Evolutionary conservation across 169 alveolate genomes (phyloP), one percentile per base, ranked within the genome.

Genomic region (Cryptosporidium xiaoi): DNA sequence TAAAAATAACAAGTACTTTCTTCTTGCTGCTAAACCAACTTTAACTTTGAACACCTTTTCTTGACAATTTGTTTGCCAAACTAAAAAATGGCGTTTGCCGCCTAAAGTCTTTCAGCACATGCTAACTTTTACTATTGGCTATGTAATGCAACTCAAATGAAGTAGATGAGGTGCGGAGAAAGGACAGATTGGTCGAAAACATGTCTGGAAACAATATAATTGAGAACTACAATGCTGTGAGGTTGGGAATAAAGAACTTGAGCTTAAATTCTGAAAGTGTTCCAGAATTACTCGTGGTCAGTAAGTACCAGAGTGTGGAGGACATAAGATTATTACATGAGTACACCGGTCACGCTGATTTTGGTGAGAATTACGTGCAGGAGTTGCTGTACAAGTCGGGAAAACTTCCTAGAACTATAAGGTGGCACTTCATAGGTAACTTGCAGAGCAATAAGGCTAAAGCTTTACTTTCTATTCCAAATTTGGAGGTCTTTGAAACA

Each of bases 401-500:
- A 5, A 51, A 66, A 40, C 91, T 97, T 13, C 97, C 97, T 51
- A 68, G 85, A 29, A 96, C 96, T 64, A 96, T 97, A 33, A 92
- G 92, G 83, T 97, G 99, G 99, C 98, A 96, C 90, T 96, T 96
- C 85, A 95, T 97, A 36, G 99, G 99, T 10, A 97, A 96, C 84
- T 65, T 97, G 18, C 97, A 97, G 91, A 92, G 97, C 27, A 97
- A 97, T 82, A 97, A 97, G 91, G 96, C 93, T 10, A 95, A 93
- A 64, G 71, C 93, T 82, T 90, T 96, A 8, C 87, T 94, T 27
- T 84, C 92, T 53, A 92, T 96, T 33, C 91, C 93, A 51, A 95
- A 95, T 84, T 82, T 96, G 20, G 83, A 90, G 56, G 91, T 93
- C 58, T 84, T 97, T 24, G 97, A 97, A 84, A 91, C 98, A 24